Conservation (phyloP, 768 basidiomycete genomes). For the Suillus lakei region DNA sequence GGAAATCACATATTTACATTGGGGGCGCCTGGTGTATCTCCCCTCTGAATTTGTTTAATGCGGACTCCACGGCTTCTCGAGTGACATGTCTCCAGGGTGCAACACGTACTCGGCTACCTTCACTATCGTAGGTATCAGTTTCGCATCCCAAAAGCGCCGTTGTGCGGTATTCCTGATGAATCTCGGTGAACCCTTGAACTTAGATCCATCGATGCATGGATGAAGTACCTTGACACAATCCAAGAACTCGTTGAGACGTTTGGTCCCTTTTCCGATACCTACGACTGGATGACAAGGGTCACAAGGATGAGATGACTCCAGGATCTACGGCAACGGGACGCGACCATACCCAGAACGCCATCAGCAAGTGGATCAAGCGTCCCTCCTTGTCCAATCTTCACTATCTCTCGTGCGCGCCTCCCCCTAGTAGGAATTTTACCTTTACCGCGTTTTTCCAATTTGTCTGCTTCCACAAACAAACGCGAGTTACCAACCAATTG, state of each 20-base stretch:
- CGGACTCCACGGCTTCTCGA: slow-evolving; percentile 68
- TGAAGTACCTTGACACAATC: slow-evolving; percentile 82
- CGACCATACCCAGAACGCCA: slow-evolving; percentile 80
- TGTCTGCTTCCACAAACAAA: slow-evolving; percentile 70
- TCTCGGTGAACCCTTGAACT: slow-evolving; percentile 22
- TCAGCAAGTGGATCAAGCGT: slow-evolving; percentile 97
- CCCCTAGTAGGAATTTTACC: slow-evolving; percentile 46
- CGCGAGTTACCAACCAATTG: slow-evolving; percentile 75
- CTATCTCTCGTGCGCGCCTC: slow-evolving; percentile 42
- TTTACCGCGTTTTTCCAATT: slow-evolving; percentile 54
- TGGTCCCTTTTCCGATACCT: slow-evolving; percentile 89
- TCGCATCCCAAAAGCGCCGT: slow-evolving; percentile 93
- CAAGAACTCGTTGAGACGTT: slow-evolving; percentile 80
- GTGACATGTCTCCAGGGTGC: slow-evolving; percentile 89
- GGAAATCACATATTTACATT: slow-evolving; percentile 57
- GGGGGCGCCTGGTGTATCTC: slow-evolving; percentile 92
- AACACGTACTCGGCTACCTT: slow-evolving; percentile 79
- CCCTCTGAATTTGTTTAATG: slow-evolving; percentile 77
- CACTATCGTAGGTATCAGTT: slow-evolving; percentile 93
- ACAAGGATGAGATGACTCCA: slow-evolving; percentile 8
- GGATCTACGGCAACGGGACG: slow-evolving; percentile 5
- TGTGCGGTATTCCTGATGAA: slow-evolving; percentile 81
- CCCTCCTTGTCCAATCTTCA: slow-evolving; percentile 93
- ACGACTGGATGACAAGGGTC: slow-evolving; percentile 58
- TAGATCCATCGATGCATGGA: background rate